Percentiles rank a stretch among this genome's conserved stretches.
phyloP scores from a whole-genome alignment of 2,329 filamentous ascomycete genomes.

The Fusarium odoratissimum region DNA sequence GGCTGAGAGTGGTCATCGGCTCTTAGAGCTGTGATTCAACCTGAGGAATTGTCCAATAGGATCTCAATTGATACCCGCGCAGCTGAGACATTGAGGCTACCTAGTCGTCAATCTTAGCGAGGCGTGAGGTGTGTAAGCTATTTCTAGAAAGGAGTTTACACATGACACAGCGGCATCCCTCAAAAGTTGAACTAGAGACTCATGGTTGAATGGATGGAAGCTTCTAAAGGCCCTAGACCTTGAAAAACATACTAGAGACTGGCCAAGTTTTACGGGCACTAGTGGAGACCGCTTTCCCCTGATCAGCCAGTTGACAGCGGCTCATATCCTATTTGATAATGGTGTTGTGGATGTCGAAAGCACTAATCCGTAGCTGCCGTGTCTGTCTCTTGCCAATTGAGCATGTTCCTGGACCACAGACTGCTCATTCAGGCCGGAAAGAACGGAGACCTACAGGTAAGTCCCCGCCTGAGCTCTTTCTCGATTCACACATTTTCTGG shows the following conservation, averaged over 20 bases:
- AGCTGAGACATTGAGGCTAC: slow-evolving; percentile 34
- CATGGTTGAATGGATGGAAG: neutral
- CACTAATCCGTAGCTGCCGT: slow-evolving; percentile 18
- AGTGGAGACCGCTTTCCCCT: slow-evolving; percentile 3
- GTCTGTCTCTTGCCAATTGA: slow-evolving; percentile 6
- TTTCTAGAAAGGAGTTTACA: slow-evolving; percentile 16
- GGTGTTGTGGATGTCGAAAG: slow-evolving; percentile 5
- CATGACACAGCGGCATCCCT: neutral
- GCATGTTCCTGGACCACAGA: slow-evolving; percentile 17
- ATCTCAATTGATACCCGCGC: neutral
- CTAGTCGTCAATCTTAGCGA: slow-evolving; percentile 28
- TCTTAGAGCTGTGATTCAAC: slow-evolving; percentile 10
- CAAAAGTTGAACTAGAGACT: neutral
- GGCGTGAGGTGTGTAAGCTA: slow-evolving; percentile 12
- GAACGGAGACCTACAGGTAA: slow-evolving; percentile 1
- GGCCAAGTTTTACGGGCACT: slow-evolving; percentile 2
- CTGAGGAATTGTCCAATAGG: neutral
- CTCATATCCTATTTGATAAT: slow-evolving; percentile 24
- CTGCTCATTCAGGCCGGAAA: slow-evolving; percentile 12
- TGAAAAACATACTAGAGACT: slow-evolving; percentile 4
- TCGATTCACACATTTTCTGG: neutral
- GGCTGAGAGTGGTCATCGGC: neutral
- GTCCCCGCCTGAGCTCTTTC: slow-evolving; percentile 1
- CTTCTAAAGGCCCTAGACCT: slow-evolving; percentile 2
- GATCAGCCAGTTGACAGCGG: slow-evolving; percentile 30